phyloP scores from a whole-genome alignment of 2,329 filamentous ascomycete genomes.

The Orbilia quercus region DNA sequence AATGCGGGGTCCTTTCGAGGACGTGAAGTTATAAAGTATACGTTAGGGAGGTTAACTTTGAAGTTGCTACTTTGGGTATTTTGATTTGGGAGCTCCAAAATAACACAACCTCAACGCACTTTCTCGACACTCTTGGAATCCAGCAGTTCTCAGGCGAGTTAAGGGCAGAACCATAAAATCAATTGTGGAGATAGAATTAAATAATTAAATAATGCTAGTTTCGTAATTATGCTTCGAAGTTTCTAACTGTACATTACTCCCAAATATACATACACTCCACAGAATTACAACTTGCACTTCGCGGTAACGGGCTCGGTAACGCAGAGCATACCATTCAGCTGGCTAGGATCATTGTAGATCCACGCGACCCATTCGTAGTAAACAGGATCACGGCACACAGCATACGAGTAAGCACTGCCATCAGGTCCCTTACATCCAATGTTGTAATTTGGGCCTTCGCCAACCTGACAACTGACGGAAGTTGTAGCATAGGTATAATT shows the following conservation, averaged over 20 bases:
- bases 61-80: constrained; percentile 11
- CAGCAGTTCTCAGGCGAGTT: neutral
- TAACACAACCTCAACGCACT: constrained; percentile 30
- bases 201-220: neutral
- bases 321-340: constrained; percentile 21
- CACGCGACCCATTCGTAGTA: constrained; percentile 30
- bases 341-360: constrained; percentile 13
- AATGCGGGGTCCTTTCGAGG: constrained; percentile 3
- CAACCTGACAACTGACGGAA: neutral
- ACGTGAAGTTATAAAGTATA: constrained; percentile 6
- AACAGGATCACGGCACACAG: constrained; percentile 26
- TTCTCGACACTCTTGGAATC: neutral
- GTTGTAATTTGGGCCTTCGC: constrained; percentile 1
- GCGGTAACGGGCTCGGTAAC: neutral
- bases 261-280: neutral
- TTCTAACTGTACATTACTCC: neutral
- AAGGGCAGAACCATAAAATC: too few relatives aligned
- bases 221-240: neutral
- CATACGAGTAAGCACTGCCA: neutral
- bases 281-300: neutral
- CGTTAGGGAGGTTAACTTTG: constrained; percentile 5
- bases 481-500: neutral
- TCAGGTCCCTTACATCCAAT: constrained; percentile 1
- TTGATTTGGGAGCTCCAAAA: constrained; percentile 34
- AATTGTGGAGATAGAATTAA: too few relatives aligned